phyloP scores from a whole-genome alignment of 1,284 basidiomycete genomes.

The Cryptococcus sp. region DNA sequence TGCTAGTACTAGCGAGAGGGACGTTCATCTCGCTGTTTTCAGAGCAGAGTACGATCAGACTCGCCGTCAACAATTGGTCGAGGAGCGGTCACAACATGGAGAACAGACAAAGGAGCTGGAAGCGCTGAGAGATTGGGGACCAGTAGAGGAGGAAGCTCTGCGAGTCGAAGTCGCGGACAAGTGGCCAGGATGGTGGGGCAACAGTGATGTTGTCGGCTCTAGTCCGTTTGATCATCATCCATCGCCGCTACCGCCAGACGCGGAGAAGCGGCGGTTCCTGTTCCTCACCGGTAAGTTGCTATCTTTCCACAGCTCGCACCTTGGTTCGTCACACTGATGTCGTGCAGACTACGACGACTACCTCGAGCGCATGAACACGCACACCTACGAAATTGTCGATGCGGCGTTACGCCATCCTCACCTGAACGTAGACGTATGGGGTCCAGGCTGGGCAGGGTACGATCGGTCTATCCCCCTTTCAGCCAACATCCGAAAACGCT shows the following conservation, averaged over 20 bases:
- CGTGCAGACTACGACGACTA: conserved; percentile 46
- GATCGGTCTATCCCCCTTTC: conserved; percentile 42
- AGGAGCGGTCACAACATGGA: neutral
- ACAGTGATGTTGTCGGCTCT: conserved; percentile 39
- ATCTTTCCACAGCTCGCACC: neutral
- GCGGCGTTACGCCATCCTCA: conserved; percentile 51
- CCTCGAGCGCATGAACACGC: conserved; percentile 52
- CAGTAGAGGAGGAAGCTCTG: conserved; percentile 18
- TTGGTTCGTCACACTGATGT: neutral
- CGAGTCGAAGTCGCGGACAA: conserved; percentile 14
- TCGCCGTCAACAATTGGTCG: neutral
- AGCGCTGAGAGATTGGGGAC: conserved; percentile 13
- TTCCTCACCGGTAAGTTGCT: conserved; percentile 49
- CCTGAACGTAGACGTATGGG: conserved; percentile 51
- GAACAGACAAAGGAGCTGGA: neutral
- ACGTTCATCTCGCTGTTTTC: conserved; percentile 8
- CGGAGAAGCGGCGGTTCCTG: conserved; percentile 38
- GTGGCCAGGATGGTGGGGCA: conserved; percentile 50
- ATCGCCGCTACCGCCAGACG: conserved; percentile 5
- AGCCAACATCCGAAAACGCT: conserved; percentile 44
- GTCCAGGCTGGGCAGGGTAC: conserved; percentile 52
- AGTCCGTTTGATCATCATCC: conserved; percentile 49
- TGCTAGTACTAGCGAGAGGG: conserved; percentile 4
- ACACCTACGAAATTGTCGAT: conserved; percentile 53
- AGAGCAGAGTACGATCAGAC: conserved; percentile 15